These are phyloP conservation scores for Mucor sp. DNA, from an alignment of 371 early-diverging fungal genomes.

Conservation along the genomic window DNA sequence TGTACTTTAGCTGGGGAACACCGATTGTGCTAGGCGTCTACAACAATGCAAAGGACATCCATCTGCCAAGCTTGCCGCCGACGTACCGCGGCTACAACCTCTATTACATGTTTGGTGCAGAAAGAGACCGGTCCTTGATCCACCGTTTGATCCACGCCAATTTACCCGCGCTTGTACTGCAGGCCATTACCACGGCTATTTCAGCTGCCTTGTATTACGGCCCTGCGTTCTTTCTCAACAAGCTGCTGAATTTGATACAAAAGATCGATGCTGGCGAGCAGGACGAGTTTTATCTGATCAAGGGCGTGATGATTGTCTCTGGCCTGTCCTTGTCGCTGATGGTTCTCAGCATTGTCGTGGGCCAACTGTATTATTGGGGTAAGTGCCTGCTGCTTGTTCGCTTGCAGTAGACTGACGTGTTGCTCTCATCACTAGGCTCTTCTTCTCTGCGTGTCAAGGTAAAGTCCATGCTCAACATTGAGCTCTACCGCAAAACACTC, in stretches of 20 bases:
- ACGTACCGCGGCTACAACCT: conserved; percentile 21
- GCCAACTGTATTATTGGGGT: conserved; percentile 52
- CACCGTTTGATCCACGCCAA: conserved; percentile 27
- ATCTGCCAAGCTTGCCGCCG: conserved; percentile 22
- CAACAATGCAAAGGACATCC: conserved; percentile 8
- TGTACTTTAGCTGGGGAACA: conserved; percentile 25
- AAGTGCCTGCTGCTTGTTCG: neutral
- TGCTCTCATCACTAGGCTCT: conserved; percentile 9
- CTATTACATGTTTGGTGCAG: conserved; percentile 16
- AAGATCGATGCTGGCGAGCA: conserved; percentile 13
- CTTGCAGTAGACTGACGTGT: too few relatives aligned
- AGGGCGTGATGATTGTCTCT: conserved; percentile 9
- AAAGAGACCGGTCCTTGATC: conserved; percentile 14
- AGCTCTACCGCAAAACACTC: conserved; percentile 61
- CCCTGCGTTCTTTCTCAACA: conserved; percentile 31
- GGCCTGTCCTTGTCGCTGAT: conserved; percentile 30
- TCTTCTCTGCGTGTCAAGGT: conserved; percentile 28
- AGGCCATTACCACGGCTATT: conserved; percentile 14
- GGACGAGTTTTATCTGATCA: conserved; percentile 8
- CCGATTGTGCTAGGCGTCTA: conserved; percentile 1
- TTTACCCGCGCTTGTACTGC: conserved; percentile 11
- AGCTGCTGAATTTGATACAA: conserved; percentile 22
- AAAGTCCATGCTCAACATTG: conserved; percentile 54
- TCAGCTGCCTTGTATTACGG: conserved; percentile 20
- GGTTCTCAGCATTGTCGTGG: conserved; percentile 39